phyloP scores from a whole-genome alignment of 139 green algal genomes.

The Dunaliella primolecta region DNA sequence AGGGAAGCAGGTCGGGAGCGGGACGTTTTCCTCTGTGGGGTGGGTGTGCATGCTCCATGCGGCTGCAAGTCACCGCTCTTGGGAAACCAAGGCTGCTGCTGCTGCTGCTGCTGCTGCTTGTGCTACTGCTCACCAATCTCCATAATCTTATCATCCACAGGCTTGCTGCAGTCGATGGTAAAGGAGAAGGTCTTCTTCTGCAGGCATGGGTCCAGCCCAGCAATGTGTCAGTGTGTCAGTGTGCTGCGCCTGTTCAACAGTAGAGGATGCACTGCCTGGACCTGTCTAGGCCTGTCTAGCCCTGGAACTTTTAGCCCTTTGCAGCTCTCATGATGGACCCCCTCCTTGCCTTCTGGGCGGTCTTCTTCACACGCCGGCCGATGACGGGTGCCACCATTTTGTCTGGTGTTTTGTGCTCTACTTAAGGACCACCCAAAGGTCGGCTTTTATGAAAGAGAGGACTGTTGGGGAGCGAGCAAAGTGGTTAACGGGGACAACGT shows the following conservation, averaged over 20 bases:
- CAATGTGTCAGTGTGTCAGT: background rate
- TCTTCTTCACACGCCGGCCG: conserved; percentile 24
- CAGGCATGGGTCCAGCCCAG: background rate
- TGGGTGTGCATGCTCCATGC: background rate
- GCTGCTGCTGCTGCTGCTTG: conserved; percentile 4
- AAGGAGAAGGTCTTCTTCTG: conserved; percentile 43
- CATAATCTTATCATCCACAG: conserved; percentile 71
- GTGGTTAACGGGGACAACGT: no score
- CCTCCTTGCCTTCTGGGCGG: conserved; percentile 30
- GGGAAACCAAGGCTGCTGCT: background rate
- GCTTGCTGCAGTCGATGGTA: conserved; percentile 51
- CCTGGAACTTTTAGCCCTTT: no score
- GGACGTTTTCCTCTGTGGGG: no score
- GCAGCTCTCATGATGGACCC: background rate
- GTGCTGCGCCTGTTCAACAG: background rate
- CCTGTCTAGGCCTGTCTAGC: no score
- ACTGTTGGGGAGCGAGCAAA: no score
- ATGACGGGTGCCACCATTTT: conserved; percentile 15
- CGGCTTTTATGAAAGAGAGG: no score
- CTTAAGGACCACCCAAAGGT: background rate
- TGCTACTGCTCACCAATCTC: conserved; percentile 60
- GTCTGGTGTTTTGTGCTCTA: background rate
- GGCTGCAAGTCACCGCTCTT: no score
- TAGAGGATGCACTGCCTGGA: no score
- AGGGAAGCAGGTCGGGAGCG: no score